Conservation (phyloP, 1,284 basidiomycete genomes). For the Agaricales sp. region DNA sequence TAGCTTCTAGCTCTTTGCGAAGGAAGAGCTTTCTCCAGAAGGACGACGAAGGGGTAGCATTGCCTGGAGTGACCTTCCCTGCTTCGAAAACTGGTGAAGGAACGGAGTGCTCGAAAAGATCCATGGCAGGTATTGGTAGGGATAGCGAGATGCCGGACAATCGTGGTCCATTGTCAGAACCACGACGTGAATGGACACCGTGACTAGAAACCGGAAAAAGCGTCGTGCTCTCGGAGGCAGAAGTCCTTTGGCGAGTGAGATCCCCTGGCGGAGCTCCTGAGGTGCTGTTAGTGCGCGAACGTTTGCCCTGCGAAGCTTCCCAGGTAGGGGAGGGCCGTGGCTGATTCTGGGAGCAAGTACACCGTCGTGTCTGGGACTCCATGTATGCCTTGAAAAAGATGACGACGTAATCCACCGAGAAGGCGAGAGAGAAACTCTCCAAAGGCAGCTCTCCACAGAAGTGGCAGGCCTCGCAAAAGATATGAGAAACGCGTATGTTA, state of each 20-base stretch:
- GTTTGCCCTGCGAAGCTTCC: constrained; percentile 33
- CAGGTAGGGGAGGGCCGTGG: constrained; percentile 31
- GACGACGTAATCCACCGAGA: constrained; percentile 52
- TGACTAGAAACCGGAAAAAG: constrained; percentile 70
- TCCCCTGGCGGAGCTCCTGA: constrained; percentile 41
- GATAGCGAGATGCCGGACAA: constrained; percentile 40
- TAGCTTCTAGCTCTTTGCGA: constrained; percentile 42
- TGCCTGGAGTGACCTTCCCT: constrained; percentile 19
- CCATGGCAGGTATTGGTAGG: constrained; percentile 38
- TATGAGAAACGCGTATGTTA: constrained; percentile 40
- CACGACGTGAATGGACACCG: constrained; percentile 60
- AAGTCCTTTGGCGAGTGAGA: constrained; percentile 33
- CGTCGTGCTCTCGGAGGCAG: constrained; percentile 25
- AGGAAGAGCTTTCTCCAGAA: constrained; percentile 48
- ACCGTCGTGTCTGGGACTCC: constrained; percentile 48
- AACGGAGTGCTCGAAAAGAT: constrained; percentile 25
- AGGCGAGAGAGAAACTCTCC: constrained; percentile 50
- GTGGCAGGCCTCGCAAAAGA: constrained; percentile 42
- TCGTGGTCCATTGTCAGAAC: constrained; percentile 51
- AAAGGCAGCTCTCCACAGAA: constrained; percentile 57
- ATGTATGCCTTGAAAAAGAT: constrained; percentile 51
- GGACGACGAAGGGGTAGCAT: constrained; percentile 18
- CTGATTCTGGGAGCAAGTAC: constrained; percentile 49
- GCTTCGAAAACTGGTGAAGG: constrained; percentile 30
- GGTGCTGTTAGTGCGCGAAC: constrained; percentile 39